Conservation (phyloP, 345 rosid genomes). For the Combretum micranthum region DNA sequence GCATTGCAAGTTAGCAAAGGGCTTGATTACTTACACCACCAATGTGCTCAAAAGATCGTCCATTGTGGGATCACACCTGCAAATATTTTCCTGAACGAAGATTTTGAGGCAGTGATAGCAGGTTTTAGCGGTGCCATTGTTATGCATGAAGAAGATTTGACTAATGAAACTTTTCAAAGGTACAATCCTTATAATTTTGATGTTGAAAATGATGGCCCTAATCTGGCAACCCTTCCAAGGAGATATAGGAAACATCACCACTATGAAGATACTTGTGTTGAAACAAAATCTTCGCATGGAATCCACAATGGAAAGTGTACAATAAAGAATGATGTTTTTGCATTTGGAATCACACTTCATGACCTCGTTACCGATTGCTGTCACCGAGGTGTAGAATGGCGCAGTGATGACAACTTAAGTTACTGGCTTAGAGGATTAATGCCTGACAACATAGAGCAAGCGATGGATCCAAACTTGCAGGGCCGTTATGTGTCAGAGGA, state of each 20-base stretch:
- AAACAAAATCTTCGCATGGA: neutral
- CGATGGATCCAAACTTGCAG: neutral
- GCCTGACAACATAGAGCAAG: neutral
- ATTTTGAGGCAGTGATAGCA: neutral
- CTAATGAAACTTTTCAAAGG: too few species aligned
- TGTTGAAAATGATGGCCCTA: too few species aligned
- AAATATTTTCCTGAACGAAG: neutral
- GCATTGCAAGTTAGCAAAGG: neutral
- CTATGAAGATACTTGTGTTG: too few species aligned
- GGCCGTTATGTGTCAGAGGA: neutral
- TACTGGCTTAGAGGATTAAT: neutral
- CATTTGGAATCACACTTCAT: conserved; percentile 4
- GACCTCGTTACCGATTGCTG: conserved; percentile 1
- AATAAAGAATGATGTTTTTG: conserved; percentile 7
- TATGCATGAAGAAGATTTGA: too few species aligned
- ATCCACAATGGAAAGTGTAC: neutral
- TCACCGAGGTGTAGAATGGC: neutral
- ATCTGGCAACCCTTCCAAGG: too few species aligned
- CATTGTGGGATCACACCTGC: neutral
- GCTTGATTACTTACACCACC: neutral
- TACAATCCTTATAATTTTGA: too few species aligned
- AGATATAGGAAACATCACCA: too few species aligned
- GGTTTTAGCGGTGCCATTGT: too few species aligned
- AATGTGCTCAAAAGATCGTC: neutral
- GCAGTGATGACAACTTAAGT: too few species aligned